Evolutionary conservation across 2,329 filamentous ascomycete genomes (phyloP).

Genomic region (Laburnicola sp.): DNA sequence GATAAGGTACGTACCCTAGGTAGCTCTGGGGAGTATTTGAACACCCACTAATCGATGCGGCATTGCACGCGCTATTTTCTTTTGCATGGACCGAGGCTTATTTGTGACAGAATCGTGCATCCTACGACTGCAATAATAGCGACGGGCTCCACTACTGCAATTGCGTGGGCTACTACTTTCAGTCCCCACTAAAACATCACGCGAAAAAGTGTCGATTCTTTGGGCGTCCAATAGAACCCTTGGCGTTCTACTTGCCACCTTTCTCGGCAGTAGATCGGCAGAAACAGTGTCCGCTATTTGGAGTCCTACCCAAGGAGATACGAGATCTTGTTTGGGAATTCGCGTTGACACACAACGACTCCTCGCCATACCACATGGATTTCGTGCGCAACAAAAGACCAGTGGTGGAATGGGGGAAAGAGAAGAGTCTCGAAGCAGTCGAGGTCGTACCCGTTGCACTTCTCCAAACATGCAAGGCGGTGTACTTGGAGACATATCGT

Average conservation of each 20-base stretch:
- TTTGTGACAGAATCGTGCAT: no score
- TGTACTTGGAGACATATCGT: constrained; percentile 19
- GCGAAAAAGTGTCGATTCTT: constrained; percentile 1
- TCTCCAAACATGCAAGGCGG: constrained; percentile 15
- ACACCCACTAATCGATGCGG: no score
- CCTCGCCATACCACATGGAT: constrained; percentile 9
- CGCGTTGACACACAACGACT: constrained; percentile 6
- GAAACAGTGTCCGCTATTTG: constrained; percentile 16
- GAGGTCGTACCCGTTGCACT: constrained; percentile 15
- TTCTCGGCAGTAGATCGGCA: constrained; percentile 9
- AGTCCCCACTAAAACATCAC: not conserved
- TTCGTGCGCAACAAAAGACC: not conserved
- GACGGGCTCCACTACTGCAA: constrained; percentile 3
- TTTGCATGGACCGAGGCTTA: no score
- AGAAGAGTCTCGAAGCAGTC: not conserved
- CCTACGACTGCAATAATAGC: not conserved
- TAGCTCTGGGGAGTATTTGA: no score
- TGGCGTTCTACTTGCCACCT: constrained; percentile 3
- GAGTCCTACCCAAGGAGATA: constrained; percentile 19
- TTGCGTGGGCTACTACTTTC: not conserved
- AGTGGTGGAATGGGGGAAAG: no score
- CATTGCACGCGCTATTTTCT: no score
- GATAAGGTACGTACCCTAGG: not conserved
- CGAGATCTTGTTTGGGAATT: constrained; percentile 22
- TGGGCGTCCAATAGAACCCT: constrained; percentile 6